These are phyloP conservation scores for Xenosphaeropsis pyriputrescens DNA, from an alignment of 2,329 filamentous ascomycete genomes.

Conservation along the genomic window DNA sequence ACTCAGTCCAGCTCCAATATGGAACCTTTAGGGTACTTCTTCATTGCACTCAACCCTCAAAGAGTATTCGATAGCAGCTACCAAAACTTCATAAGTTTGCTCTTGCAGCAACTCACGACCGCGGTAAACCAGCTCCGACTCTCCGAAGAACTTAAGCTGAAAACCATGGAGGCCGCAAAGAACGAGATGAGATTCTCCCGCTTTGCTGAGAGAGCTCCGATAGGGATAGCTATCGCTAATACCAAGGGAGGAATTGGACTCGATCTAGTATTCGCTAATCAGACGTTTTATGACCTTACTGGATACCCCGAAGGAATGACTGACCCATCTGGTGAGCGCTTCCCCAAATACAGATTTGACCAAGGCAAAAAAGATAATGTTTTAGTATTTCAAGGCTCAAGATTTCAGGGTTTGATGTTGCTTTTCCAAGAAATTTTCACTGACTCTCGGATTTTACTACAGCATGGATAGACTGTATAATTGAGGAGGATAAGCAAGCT, in stretches of 20 bases:
- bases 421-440: too few species aligned
- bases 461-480: conserved; percentile 10
- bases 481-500: not conserved
- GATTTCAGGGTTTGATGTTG: too few species aligned
- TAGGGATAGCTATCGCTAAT: conserved; percentile 59
- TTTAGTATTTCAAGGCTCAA: too few species aligned
- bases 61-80: conserved; percentile 63
- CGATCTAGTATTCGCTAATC: conserved; percentile 33
- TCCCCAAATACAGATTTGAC: too few species aligned
- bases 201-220: conserved; percentile 58
- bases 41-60: conserved; percentile 56
- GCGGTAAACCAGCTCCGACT: conserved; percentile 53
- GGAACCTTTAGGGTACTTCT: conserved; percentile 45
- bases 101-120: conserved; percentile 44
- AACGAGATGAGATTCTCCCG: conserved; percentile 51
- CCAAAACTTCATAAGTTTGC: conserved; percentile 45
- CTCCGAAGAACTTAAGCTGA: conserved; percentile 45
- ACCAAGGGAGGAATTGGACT: conserved; percentile 45
- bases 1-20: conserved; percentile 17
- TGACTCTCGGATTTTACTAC: too few species aligned
- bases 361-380: conserved; percentile 16
- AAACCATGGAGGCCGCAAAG: conserved; percentile 29
- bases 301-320: conserved; percentile 17
- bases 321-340: too few species aligned
- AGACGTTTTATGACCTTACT: conserved; percentile 28